Percentiles rank a stretch among this genome's conserved stretches.
These are phyloP conservation scores for Phialocephala subalpina DNA, from an alignment of 2,329 filamentous ascomycete genomes.

Conservation along the genomic window DNA sequence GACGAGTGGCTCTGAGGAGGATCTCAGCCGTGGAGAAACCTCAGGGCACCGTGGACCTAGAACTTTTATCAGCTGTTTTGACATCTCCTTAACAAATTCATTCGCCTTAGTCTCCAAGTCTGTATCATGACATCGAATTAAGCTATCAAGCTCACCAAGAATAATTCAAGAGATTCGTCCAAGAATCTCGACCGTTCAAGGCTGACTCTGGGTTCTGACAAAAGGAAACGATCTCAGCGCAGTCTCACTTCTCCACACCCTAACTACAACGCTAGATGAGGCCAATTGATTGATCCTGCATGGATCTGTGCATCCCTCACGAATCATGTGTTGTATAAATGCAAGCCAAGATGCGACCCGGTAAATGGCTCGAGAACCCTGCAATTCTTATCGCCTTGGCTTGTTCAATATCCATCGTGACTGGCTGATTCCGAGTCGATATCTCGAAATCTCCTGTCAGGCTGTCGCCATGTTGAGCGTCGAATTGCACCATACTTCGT, in stretches of 20 bases:
- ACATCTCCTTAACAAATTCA: not conserved
- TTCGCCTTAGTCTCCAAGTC: not conserved
- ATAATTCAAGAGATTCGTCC: not conserved
- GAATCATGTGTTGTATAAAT: not conserved
- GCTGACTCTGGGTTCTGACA: not conserved
- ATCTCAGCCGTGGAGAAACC: not conserved
- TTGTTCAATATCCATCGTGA: not conserved
- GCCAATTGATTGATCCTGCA: conserved; percentile 11
- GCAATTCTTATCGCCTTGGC: conserved; percentile 19
- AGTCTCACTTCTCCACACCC: conserved; percentile 12
- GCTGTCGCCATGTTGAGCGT: not conserved
- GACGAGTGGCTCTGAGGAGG: not conserved
- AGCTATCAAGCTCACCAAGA: conserved; percentile 4
- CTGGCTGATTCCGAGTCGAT: not conserved
- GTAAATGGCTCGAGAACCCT: conserved; percentile 8
- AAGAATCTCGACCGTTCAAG: not conserved
- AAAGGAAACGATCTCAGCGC: not conserved
- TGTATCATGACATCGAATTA: not conserved
- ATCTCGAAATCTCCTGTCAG: conserved; percentile 9
- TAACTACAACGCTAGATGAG: conserved; percentile 7
- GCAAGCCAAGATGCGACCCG: not conserved
- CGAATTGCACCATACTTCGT: not conserved
- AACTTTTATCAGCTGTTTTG: not conserved
- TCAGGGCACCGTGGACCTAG: not conserved
- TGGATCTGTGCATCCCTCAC: not conserved